Evolutionary conservation across 306 rosid genomes (phyloP), one percentile per base, ranked within the genome.

Genomic region (Quercus bicolor): DNA sequence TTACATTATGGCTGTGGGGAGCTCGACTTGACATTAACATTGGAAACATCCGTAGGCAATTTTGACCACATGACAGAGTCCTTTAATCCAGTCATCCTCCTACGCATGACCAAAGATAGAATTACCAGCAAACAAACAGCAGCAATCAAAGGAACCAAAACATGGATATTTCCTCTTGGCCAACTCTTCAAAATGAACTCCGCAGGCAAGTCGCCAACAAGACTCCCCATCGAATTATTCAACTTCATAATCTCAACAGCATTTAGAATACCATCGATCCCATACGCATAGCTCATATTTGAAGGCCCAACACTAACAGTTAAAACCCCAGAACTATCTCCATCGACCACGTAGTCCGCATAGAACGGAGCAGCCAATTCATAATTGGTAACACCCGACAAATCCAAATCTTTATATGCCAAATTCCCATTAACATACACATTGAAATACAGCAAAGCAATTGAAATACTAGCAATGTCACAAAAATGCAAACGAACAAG

Each of bases 401-500:
- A 85, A 82, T 95, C 98, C 80, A 91, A 89, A 81, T 95, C 88
- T 33, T 84, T 62, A 18, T 37, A 75, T 1, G 85, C 98, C 78
- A 90, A 74, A 40, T 84, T 5, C 57, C 96, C 96, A 78, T 95
- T 83, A n/a, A 95, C 91, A 80, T 93, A 90, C 31, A 95, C 92
- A 75, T 94, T 94, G 89, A 92, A 94, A 82, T 68, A 91, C 14
- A 94, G 73, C 83, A 93, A 80, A 56, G 92, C 90, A 15, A 89
- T 84, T 0, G 94, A 82, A 51, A 86, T 84, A 48, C 98, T 95
- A 68, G 99, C 97, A 78, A 93, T 91, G 79, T 92, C 98, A 79
- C 98, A 95, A 76, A 92, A 92, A 72, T 95, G 99, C 86, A 95
- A 18, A 77, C 98, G 80, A 71, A 87, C 85, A 33, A 95, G 81